Percentiles rank a stretch among this genome's conserved stretches.
Evolutionary conservation across 1,139 yeast species (phyloP).

Genomic region (Suhomyces terraborum): DNA sequence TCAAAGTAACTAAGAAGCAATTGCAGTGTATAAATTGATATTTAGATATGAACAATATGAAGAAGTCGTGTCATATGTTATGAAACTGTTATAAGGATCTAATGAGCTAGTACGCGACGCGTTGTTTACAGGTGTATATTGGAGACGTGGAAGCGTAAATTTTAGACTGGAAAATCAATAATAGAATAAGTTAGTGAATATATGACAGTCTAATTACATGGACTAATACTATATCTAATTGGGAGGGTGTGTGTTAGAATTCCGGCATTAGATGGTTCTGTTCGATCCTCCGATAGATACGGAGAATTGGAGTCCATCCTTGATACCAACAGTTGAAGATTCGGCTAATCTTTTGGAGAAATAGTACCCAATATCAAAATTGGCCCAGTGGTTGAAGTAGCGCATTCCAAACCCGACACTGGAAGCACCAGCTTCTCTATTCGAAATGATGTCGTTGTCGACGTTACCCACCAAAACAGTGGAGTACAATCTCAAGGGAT

Average conservation of each 20-base stretch:
- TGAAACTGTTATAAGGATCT: neutral
- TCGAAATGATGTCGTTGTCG: conserved; percentile 30
- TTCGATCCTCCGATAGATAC: conserved; percentile 49
- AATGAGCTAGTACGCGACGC: conserved; percentile 5
- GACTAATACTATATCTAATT: too few relatives aligned
- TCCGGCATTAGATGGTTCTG: conserved; percentile 12
- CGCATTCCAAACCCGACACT: conserved; percentile 47
- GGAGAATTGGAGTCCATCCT: conserved; percentile 51
- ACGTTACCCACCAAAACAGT: conserved; percentile 39
- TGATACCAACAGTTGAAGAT: conserved; percentile 31
- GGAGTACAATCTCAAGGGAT: conserved; percentile 48
- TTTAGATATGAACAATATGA: too few relatives aligned
- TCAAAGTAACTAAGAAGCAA: too few relatives aligned
- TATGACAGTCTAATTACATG: too few relatives aligned
- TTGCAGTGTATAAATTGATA: too few relatives aligned
- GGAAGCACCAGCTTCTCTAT: conserved; percentile 29
- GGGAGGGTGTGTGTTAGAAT: too few relatives aligned
- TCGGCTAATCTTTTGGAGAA: conserved; percentile 34
- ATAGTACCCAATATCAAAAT: conserved; percentile 50
- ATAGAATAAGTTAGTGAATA: too few relatives aligned
- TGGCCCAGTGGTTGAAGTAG: conserved; percentile 48
- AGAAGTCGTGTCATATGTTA: neutral
- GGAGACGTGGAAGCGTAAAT: conserved; percentile 3
- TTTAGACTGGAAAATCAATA: conserved; percentile 1
- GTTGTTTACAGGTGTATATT: conserved; percentile 6